Base-by-base conservation (phyloP, 805 yeast species). In the Monosporozyma siamensis region DNA sequence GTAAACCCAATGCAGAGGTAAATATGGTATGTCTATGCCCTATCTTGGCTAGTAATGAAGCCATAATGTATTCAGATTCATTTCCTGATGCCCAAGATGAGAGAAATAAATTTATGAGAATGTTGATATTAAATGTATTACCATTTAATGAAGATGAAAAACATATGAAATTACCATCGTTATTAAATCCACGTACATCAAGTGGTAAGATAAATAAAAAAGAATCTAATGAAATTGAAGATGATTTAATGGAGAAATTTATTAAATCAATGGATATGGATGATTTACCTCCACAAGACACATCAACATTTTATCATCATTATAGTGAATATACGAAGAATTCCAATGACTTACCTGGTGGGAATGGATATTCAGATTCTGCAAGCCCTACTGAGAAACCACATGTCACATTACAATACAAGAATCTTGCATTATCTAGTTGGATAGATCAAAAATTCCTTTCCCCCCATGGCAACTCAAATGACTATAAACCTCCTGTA, bases 81-180 rank as follows among this genome's bases (percentile, higher is more conserved):
- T n/a, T n/a, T n/a, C n/a, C n/a, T n/a, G n/a, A n/a, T n/a, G n/a
- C n/a, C n/a, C n/a, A n/a, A n/a, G n/a, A n/a, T n/a, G n/a, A n/a
- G n/a, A n/a, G n/a, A n/a, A n/a, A n/a, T n/a, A n/a, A n/a, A n/a
- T n/a, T n/a, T n/a, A n/a, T n/a, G n/a, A n/a, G n/a, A n/a, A 69
- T 71, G 0, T 68, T 85, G 42, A 61, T 72, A 1, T 55, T 79
- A 48, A 69, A 70, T 10, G 65, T 79, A 37, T 55, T 87, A 10
- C 92, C 95, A 1, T 84, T 74, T 58, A 71, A 73, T 34, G 95
- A 85, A 48, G 95, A 88, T 57, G 82, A 78, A 48, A 74, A 75
- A 49, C 66, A 77, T 12, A 76, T 88, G 3, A 68, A 67, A 20
- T 74, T 82, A 50, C 65, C 69, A 5, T 55, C 57, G 30, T 48